Percentiles rank a stretch among this genome's conserved stretches.
phyloP scores from a whole-genome alignment of 768 basidiomycete genomes.

The Russula earlei region DNA sequence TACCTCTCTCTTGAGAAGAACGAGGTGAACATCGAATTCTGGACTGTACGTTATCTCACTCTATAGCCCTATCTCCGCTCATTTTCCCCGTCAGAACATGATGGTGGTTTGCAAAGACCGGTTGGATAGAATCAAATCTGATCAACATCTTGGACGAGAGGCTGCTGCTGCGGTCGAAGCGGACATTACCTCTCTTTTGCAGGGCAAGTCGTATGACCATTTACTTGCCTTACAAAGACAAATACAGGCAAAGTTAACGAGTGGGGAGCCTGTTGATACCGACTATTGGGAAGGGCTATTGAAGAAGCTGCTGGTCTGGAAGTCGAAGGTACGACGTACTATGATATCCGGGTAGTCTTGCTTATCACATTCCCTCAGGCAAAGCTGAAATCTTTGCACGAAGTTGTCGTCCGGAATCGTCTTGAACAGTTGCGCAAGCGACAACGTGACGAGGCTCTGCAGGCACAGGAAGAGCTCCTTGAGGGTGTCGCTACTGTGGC shows the following conservation, averaged over 20 bases:
- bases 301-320: constrained; percentile 91
- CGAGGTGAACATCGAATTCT: constrained; percentile 88
- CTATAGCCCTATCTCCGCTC: neutral
- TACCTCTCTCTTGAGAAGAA: constrained; percentile 82
- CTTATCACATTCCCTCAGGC: constrained; percentile 42
- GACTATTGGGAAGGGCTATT: constrained; percentile 97
- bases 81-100: constrained; percentile 60
- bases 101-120: constrained; percentile 93
- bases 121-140: constrained; percentile 62
- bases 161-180: constrained; percentile 74
- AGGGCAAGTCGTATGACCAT: constrained; percentile 81
- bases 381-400: constrained; percentile 85
- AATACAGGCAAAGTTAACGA: constrained; percentile 79
- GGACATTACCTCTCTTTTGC: constrained; percentile 72
- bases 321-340: constrained; percentile 64
- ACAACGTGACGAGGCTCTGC: constrained; percentile 91
- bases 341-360: neutral
- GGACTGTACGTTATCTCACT: constrained; percentile 59
- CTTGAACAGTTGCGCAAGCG: constrained; percentile 92
- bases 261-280: constrained; percentile 90
- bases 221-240: constrained; percentile 73
- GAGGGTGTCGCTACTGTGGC: constrained; percentile 65
- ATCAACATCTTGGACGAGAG: constrained; percentile 54
- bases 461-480: constrained; percentile 84
- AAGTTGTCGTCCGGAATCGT: constrained; percentile 93